A percentile compares a stretch with the other conserved stretches of the same genome.
Evolutionary conservation across 371 early-diverging fungal species (phyloP).

Genomic region (Mucor plumbeus): DNA sequence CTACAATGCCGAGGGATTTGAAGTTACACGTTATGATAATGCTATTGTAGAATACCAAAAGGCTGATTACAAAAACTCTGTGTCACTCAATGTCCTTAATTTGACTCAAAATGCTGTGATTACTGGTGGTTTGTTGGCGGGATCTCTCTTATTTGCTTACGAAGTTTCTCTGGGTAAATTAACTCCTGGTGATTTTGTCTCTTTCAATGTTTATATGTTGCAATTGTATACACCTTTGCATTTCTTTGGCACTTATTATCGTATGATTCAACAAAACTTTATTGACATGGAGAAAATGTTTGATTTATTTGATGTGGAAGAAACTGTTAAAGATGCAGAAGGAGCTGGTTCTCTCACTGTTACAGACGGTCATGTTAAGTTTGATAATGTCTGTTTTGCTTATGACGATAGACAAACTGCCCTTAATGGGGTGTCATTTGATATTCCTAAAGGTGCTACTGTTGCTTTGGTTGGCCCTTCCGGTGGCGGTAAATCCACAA

Average conservation of each 20-base stretch:
- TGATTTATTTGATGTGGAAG: slow-evolving; percentile 77
- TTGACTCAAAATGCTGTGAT: slow-evolving; percentile 86
- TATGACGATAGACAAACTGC: slow-evolving; percentile 73
- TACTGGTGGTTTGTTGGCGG: slow-evolving; percentile 77
- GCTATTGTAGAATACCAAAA: slow-evolving; percentile 79
- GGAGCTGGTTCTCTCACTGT: slow-evolving; percentile 55
- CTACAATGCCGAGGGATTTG: slow-evolving; percentile 81
- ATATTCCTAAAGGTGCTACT: slow-evolving; percentile 79
- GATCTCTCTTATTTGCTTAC: slow-evolving; percentile 79
- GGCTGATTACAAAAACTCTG: slow-evolving; percentile 78
- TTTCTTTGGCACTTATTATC: slow-evolving; percentile 55
- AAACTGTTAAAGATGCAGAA: slow-evolving; percentile 68
- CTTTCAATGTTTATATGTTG: slow-evolving; percentile 83
- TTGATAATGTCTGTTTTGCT: slow-evolving; percentile 83
- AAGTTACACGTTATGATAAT: slow-evolving; percentile 76
- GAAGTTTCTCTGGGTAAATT: slow-evolving; percentile 74
- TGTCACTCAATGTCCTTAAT: slow-evolving; percentile 81
- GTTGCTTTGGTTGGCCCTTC: slow-evolving; percentile 91
- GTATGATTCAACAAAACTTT: slow-evolving; percentile 81
- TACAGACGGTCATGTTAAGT: slow-evolving; percentile 67
- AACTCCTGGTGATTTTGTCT: slow-evolving; percentile 86
- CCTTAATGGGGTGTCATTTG: slow-evolving; percentile 79
- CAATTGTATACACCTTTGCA: slow-evolving; percentile 77
- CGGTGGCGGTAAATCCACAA: slow-evolving; percentile 91
- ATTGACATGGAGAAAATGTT: slow-evolving; percentile 96